phyloP scores from a whole-genome alignment of 495 filamentous ascomycete genomes.

The Chaetomium tenue region DNA sequence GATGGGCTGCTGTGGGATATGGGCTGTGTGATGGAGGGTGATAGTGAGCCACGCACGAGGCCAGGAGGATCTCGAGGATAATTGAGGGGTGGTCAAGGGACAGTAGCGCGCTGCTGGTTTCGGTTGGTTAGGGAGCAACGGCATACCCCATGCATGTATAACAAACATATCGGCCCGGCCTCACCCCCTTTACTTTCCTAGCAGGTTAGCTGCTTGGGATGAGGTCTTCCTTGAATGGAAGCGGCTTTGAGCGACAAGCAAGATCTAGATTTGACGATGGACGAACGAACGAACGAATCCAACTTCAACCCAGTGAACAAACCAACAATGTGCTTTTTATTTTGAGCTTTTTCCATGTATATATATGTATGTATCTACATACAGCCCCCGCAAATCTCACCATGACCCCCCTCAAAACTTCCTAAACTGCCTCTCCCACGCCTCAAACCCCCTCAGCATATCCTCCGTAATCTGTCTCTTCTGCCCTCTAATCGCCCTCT shows the following conservation, averaged over 20 bases:
- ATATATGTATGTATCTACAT: background rate
- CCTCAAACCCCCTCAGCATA: slow-evolving; percentile 64
- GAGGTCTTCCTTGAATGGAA: background rate
- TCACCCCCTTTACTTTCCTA: background rate
- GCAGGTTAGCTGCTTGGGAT: background rate
- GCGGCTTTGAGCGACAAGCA: background rate
- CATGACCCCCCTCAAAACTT: slow-evolving; percentile 24
- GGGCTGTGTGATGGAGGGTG: background rate
- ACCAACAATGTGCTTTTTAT: background rate
- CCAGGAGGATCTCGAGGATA: background rate
- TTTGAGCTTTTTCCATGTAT: background rate
- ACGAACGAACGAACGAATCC: too few relatives aligned
- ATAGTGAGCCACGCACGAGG: background rate
- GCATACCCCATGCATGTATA: background rate
- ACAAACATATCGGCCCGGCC: background rate
- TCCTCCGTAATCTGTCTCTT: slow-evolving; percentile 66
- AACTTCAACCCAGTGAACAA: too few relatives aligned
- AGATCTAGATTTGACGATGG: background rate
- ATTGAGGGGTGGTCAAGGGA: background rate
- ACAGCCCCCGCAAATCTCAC: too few relatives aligned
- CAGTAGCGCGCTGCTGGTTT: background rate
- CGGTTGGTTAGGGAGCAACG: background rate
- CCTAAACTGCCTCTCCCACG: slow-evolving; percentile 55
- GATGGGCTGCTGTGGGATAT: background rate
- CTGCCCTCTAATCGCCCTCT: slow-evolving; percentile 59